Evolutionary conservation across 2,329 filamentous ascomycete species (phyloP).

Genomic region (Pseudohalonectria lignicola): DNA sequence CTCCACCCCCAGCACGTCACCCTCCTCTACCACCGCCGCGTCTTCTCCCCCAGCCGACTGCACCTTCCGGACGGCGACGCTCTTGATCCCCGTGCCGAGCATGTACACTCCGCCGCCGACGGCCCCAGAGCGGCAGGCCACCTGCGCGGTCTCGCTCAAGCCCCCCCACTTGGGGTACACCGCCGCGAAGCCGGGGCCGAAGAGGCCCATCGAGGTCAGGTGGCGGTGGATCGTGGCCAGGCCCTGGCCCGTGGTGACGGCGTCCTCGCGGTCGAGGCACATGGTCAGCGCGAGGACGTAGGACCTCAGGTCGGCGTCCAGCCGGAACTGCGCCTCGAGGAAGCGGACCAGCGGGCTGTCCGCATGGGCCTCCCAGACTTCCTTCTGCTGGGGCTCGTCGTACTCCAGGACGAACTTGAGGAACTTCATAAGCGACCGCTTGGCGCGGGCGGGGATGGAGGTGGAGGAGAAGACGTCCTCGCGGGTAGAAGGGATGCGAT

Average conservation of each 20-base stretch:
- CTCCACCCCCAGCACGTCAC: constrained; percentile 26
- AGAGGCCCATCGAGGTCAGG: constrained; percentile 73
- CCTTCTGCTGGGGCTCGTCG: constrained; percentile 40
- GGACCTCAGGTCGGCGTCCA: constrained; percentile 57
- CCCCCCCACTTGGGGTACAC: constrained; percentile 92
- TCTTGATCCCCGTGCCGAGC: constrained; percentile 55
- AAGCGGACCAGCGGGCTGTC: constrained; percentile 45
- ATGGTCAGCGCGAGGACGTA: constrained; percentile 59
- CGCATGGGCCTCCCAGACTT: constrained; percentile 48
- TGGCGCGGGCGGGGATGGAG: constrained; percentile 66
- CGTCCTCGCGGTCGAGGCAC: constrained; percentile 50
- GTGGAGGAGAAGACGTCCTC: constrained; percentile 84
- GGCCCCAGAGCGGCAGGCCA: constrained; percentile 79
- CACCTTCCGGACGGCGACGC: constrained; percentile 2
- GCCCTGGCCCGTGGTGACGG: constrained; percentile 50
- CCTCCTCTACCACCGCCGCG: constrained; percentile 10
- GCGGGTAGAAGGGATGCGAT: constrained; percentile 73
- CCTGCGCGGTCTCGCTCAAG: constrained; percentile 78
- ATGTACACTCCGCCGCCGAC: constrained; percentile 90
- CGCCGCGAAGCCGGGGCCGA: constrained; percentile 81
- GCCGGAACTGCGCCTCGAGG: constrained; percentile 49
- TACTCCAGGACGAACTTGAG: constrained; percentile 75
- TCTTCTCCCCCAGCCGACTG: constrained; percentile 9
- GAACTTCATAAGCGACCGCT: constrained; percentile 86
- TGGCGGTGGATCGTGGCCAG: constrained; percentile 67